Conservation (phyloP, 2,329 filamentous ascomycete species). For the Fusarium irregulare region DNA sequence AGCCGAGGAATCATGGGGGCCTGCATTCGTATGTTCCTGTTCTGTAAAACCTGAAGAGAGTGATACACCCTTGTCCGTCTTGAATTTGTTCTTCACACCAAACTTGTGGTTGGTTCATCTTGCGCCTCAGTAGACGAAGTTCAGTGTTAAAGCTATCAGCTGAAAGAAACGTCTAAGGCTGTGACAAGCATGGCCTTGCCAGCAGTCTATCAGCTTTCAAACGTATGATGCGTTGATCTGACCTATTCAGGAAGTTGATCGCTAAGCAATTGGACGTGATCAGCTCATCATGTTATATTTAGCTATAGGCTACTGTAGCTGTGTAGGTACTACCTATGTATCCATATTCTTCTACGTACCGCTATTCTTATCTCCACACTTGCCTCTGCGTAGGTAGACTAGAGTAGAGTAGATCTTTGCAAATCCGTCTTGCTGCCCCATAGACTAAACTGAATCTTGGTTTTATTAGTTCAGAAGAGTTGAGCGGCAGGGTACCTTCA, state of each 20-base stretch:
- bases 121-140: conserved; percentile 15
- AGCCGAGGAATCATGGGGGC: conserved; percentile 36
- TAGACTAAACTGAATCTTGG: conserved; percentile 19
- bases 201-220: not conserved
- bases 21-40: conserved; percentile 13
- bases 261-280: conserved; percentile 4
- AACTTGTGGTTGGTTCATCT: conserved; percentile 33
- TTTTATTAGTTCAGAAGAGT: not conserved
- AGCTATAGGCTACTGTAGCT: not conserved
- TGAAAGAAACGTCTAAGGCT: not conserved
- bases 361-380: conserved; percentile 14
- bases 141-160: not conserved
- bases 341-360: not conserved
- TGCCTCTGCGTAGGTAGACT: conserved; percentile 12
- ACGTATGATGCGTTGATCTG: not conserved
- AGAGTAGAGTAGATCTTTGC: conserved; percentile 18
- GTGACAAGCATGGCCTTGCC: not conserved
- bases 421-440: conserved; percentile 13
- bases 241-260: not conserved
- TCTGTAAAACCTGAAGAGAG: conserved; percentile 13
- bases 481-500: not conserved
- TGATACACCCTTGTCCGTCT: conserved; percentile 41
- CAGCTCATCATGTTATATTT: conserved; percentile 3
- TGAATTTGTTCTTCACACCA: conserved; percentile 42
- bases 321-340: not conserved